A percentile compares a stretch with the other conserved stretches of the same genome.
Evolutionary conservation across 2,329 filamentous ascomycete genomes (phyloP).

Genomic region (Celoporthe dispersa): DNA sequence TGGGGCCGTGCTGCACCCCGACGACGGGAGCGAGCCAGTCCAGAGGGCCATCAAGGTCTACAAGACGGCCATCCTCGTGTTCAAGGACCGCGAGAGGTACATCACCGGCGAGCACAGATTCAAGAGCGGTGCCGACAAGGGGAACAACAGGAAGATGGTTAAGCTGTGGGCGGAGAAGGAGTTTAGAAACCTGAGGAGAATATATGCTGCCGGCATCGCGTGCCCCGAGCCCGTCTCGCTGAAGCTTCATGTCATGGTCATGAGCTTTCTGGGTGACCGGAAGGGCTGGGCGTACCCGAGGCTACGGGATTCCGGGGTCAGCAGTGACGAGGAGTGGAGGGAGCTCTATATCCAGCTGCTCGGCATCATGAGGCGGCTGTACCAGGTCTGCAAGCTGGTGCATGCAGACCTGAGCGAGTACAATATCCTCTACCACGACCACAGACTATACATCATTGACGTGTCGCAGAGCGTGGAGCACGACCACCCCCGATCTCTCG

Average conservation of each 20-base stretch:
- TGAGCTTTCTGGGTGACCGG: conserved; percentile 88
- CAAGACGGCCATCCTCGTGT: conserved; percentile 96
- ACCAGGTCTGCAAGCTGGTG: conserved; percentile 88
- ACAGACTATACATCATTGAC: conserved; percentile 89
- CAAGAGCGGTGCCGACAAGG: conserved; percentile 88
- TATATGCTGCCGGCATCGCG: conserved; percentile 82
- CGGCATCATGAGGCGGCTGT: conserved; percentile 88
- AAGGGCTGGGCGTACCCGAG: conserved; percentile 88
- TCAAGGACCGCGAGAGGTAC: conserved; percentile 97
- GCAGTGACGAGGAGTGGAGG: conserved; percentile 74
- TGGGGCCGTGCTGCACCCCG: conserved; percentile 72
- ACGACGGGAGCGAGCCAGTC: conserved; percentile 57
- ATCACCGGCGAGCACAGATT: conserved; percentile 95
- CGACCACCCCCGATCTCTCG: conserved; percentile 88
- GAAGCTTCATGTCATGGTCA: conserved; percentile 92
- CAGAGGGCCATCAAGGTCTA: conserved; percentile 97
- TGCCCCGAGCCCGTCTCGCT: conserved; percentile 89
- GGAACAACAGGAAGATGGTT: conserved; percentile 95
- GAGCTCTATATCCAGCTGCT: conserved; percentile 81
- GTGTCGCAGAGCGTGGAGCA: conserved; percentile 97
- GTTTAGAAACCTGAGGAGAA: conserved; percentile 87
- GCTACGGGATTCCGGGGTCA: conserved; percentile 81
- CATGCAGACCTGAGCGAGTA: conserved; percentile 98
- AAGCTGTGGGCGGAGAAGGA: conserved; percentile 99
- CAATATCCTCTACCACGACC: conserved; percentile 89